phyloP scores from a whole-genome alignment of 2,329 filamentous ascomycete species.

The Penicillium sp. region DNA sequence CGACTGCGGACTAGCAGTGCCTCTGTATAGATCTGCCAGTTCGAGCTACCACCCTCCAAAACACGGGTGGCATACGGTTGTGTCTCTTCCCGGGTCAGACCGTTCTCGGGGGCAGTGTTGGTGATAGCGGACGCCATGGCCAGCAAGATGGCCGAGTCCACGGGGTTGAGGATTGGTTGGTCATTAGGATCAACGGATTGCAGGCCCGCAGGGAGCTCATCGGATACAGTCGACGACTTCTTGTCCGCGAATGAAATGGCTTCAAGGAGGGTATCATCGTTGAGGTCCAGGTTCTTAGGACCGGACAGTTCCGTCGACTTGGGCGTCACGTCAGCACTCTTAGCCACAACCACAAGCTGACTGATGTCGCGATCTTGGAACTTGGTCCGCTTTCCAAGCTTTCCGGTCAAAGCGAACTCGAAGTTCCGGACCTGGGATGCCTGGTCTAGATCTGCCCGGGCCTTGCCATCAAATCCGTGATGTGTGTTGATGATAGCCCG shows the following conservation, averaged over 20 bases:
- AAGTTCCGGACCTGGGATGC: constrained; percentile 72
- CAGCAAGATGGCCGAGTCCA: constrained; percentile 89
- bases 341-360: constrained; percentile 88
- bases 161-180: constrained; percentile 77
- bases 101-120: constrained; percentile 82
- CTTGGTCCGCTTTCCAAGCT: constrained; percentile 69
- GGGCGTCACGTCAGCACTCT: constrained; percentile 59
- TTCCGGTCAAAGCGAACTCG: constrained; percentile 79
- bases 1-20: constrained; percentile 85
- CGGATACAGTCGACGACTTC: constrained; percentile 42
- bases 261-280: constrained; percentile 92
- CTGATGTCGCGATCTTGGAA: constrained; percentile 60
- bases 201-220: constrained; percentile 64
- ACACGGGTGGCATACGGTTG: constrained; percentile 88
- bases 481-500: constrained; percentile 81
- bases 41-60: constrained; percentile 83
- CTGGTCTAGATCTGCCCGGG: constrained; percentile 68
- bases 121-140: constrained; percentile 80
- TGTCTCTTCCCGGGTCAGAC: constrained; percentile 89
- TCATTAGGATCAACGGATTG: constrained; percentile 71
- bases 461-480: constrained; percentile 78
- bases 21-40: constrained; percentile 98
- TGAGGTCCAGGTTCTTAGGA: constrained; percentile 75
- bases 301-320: constrained; percentile 38
- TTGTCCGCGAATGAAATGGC: constrained; percentile 74